These are phyloP conservation scores for Mycothermus thermophilus DNA, from an alignment of 495 filamentous ascomycete genomes.

Conservation along the genomic window DNA sequence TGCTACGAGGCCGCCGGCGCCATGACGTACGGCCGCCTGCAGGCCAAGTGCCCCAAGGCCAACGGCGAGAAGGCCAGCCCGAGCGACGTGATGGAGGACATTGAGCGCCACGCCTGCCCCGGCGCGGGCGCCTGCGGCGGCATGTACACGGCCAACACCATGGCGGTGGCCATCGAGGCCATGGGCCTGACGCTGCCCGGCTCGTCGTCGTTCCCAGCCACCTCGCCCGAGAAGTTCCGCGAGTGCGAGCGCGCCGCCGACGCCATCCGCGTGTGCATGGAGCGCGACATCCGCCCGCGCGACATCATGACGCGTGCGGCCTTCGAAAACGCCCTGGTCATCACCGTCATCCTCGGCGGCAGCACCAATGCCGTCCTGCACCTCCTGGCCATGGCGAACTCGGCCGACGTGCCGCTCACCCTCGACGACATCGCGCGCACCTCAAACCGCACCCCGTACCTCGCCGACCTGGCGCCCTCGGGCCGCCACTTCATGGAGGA, in stretches of 20 bases:
- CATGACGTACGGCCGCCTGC: constrained; percentile 57
- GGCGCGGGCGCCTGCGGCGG: constrained; percentile 91
- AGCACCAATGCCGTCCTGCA: constrained; percentile 89
- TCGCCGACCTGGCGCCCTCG: constrained; percentile 83
- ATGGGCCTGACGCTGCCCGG: constrained; percentile 88
- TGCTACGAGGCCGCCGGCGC: constrained; percentile 89
- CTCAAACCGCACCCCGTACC: constrained; percentile 77
- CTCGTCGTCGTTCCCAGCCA: constrained; percentile 78
- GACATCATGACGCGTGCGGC: constrained; percentile 72
- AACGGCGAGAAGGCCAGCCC: constrained; percentile 35
- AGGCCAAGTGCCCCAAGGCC: constrained; percentile 27
- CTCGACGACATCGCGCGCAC: constrained; percentile 83
- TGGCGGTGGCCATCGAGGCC: constrained; percentile 91
- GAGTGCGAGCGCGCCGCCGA: constrained; percentile 82
- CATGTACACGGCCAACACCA: constrained; percentile 96
- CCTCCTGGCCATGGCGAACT: constrained; percentile 87
- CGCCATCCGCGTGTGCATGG: constrained; percentile 74
- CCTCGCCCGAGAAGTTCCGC: constrained; percentile 77
- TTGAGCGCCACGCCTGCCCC: constrained; percentile 77
- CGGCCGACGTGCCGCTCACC: constrained; percentile 68
- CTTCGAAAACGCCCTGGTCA: constrained; percentile 85
- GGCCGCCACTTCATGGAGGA: constrained; percentile 91
- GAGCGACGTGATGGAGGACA: constrained; percentile 72
- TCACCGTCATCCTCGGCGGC: constrained; percentile 87
- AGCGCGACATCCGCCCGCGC: constrained; percentile 71